These are phyloP conservation scores for Trichoderma sp. DNA, from an alignment of 2,329 filamentous ascomycete species.

Conservation along the genomic window DNA sequence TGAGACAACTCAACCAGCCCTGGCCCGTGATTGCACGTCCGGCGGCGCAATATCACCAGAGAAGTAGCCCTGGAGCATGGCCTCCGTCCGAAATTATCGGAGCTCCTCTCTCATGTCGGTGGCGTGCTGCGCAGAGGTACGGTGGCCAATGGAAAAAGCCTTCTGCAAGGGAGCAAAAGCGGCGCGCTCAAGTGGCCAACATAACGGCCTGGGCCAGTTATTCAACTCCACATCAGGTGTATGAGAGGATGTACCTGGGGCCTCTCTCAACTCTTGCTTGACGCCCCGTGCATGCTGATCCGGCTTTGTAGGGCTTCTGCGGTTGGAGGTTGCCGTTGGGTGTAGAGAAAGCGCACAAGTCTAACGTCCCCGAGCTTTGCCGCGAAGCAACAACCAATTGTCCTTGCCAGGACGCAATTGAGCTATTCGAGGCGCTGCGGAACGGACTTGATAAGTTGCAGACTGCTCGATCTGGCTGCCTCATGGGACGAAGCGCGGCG, in stretches of 20 bases:
- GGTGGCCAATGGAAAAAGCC: slow-evolving; percentile 14
- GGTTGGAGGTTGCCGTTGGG: background rate
- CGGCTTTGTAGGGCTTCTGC: background rate
- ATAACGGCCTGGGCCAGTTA: background rate
- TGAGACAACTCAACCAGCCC: slow-evolving; percentile 20
- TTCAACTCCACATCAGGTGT: background rate
- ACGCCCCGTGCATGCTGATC: background rate
- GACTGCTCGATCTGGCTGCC: background rate
- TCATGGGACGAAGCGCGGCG: background rate
- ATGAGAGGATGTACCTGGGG: background rate
- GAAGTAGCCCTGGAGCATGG: background rate
- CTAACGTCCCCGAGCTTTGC: background rate
- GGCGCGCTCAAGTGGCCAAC: background rate
- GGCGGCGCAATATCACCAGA: background rate
- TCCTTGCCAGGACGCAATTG: background rate
- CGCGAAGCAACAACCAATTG: background rate
- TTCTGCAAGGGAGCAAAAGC: background rate
- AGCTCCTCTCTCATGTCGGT: background rate
- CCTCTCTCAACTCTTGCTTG: background rate
- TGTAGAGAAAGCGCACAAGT: background rate
- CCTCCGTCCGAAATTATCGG: background rate
- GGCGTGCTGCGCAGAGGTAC: background rate
- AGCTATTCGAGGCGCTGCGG: background rate
- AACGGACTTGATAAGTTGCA: background rate
- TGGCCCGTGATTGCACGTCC: background rate